phyloP scores from a whole-genome alignment of 352 stramenopile genomes.

The Elongisporangium undulatum region DNA sequence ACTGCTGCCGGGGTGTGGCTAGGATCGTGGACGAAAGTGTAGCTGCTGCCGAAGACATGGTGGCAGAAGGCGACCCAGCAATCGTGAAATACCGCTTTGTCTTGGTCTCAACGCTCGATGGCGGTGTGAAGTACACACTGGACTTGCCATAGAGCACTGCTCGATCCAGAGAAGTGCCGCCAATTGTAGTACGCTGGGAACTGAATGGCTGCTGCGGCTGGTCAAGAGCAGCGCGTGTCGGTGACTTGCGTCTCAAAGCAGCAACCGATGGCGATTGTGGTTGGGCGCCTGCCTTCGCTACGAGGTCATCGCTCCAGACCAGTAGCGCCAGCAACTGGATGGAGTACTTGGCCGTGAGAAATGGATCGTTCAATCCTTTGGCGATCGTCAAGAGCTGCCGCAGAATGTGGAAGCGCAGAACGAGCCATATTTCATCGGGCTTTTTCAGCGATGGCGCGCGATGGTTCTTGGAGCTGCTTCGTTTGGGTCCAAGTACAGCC shows the following conservation, averaged over 20 bases:
- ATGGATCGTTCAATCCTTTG: constrained; percentile 44
- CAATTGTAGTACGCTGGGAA: constrained; percentile 16
- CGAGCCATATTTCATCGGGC: constrained; percentile 51
- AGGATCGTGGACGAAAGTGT: constrained; percentile 69
- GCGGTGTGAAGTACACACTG: constrained; percentile 56
- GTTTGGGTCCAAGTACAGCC: constrained; percentile 29
- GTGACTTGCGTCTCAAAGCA: constrained; percentile 4
- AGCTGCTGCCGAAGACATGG: constrained; percentile 72
- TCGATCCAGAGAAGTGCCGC: constrained; percentile 7
- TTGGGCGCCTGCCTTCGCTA: constrained; percentile 2
- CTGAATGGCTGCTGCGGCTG: constrained; percentile 28
- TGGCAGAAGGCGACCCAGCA: constrained; percentile 44
- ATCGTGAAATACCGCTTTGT: constrained; percentile 62
- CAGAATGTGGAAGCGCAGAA: constrained; percentile 72
- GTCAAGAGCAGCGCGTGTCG: constrained; percentile 14
- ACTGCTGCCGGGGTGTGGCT: constrained; percentile 63
- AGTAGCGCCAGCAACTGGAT: constrained; percentile 67
- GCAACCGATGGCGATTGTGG: constrained; percentile 1
- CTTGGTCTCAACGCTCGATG: constrained; percentile 62
- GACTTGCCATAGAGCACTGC: constrained; percentile 44
- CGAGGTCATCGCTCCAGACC: constrained; percentile 49
- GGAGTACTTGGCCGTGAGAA: constrained; percentile 49
- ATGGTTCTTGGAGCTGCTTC: constrained; percentile 12
- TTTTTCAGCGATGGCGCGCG: background rate
- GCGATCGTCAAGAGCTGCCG: constrained; percentile 66